A percentile compares a stretch with the other conserved stretches of the same genome.
These are phyloP conservation scores for Hymenoscyphus occultus DNA, from an alignment of 2,329 filamentous ascomycete species.

Conservation along the genomic window DNA sequence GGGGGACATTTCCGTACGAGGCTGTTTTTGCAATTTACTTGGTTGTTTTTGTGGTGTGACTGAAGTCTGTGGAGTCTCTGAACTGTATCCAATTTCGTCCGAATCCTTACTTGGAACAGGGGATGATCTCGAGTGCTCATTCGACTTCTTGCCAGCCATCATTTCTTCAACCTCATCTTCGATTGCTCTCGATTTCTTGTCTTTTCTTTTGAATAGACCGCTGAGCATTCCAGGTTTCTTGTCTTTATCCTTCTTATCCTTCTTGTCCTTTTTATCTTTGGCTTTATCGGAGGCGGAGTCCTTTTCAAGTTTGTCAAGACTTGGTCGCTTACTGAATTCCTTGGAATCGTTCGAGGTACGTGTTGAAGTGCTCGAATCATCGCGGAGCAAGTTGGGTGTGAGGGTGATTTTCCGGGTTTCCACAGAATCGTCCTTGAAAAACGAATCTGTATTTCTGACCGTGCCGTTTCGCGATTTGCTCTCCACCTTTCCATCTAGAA, in stretches of 20 bases:
- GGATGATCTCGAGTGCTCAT: constrained; percentile 41
- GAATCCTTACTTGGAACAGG: constrained; percentile 36
- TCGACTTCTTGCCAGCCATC: constrained; percentile 36
- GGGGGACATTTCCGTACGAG: constrained; percentile 30
- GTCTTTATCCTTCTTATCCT: constrained; percentile 56
- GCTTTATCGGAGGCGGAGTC: constrained; percentile 59
- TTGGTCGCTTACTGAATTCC: constrained; percentile 57
- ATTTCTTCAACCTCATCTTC: constrained; percentile 49
- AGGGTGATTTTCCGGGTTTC: constrained; percentile 98
- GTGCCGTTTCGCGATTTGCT: constrained; percentile 78
- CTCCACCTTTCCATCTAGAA: constrained; percentile 53
- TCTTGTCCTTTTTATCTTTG: constrained; percentile 67
- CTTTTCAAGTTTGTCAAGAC: constrained; percentile 75
- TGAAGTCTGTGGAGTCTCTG: constrained; percentile 30
- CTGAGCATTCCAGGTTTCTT: constrained; percentile 61
- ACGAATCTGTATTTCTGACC: constrained; percentile 88
- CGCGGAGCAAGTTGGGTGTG: constrained; percentile 85
- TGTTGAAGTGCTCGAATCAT: constrained; percentile 56
- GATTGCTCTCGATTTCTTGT: constrained; percentile 49
- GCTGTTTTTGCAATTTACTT: constrained; percentile 70
- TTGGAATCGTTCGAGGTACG: constrained; percentile 44
- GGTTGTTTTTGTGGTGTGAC: constrained; percentile 50
- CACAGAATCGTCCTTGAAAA: constrained; percentile 93
- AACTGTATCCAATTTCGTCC: constrained; percentile 28
- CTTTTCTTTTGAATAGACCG: constrained; percentile 49